Percentiles rank a stretch among this genome's conserved stretches.
These are phyloP conservation scores for Auricularia auricula-judae DNA, from an alignment of 768 basidiomycete species.

Conservation along the genomic window DNA sequence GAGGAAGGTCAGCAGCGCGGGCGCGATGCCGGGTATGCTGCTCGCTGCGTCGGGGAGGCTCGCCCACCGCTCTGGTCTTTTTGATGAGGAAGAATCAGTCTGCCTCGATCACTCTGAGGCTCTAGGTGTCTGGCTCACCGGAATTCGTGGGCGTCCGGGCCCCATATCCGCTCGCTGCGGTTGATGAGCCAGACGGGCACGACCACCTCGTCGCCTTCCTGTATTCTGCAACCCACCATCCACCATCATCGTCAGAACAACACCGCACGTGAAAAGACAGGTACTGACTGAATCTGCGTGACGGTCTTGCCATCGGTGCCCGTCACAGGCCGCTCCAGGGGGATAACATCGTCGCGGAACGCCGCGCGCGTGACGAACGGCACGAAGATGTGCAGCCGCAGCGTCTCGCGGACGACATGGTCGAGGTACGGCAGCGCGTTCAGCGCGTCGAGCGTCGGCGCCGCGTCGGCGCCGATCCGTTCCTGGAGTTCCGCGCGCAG, in stretches of 20 bases:
- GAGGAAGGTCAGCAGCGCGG: background rate
- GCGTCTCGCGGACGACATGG: slow-evolving; percentile 46
- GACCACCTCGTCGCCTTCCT: slow-evolving; percentile 15
- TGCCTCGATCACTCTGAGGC: background rate
- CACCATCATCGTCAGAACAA: background rate
- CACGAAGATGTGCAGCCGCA: slow-evolving; percentile 46
- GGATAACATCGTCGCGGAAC: slow-evolving; percentile 35
- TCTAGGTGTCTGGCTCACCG: background rate
- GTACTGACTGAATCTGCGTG: slow-evolving; percentile 9
- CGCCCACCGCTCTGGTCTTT: slow-evolving; percentile 3
- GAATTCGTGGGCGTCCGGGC: slow-evolving; percentile 24
- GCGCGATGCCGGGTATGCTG: slow-evolving; percentile 1
- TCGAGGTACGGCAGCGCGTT: slow-evolving; percentile 44
- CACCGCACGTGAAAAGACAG: background rate
- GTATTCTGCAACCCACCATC: background rate
- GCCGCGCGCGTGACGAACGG: slow-evolving; percentile 28
- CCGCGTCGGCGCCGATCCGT: slow-evolving; percentile 4
- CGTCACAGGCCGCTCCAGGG: slow-evolving; percentile 27
- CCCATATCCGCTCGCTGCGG: slow-evolving; percentile 19
- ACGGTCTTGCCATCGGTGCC: slow-evolving; percentile 11
- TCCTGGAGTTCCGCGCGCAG: slow-evolving; percentile 10
- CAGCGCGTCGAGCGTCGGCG: slow-evolving; percentile 19
- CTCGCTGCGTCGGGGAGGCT: background rate
- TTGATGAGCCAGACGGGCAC: slow-evolving; percentile 19
- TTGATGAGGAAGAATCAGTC: background rate